Conservation (phyloP, 1,139 yeast genomes). For the Kodamaea derodonti region DNA sequence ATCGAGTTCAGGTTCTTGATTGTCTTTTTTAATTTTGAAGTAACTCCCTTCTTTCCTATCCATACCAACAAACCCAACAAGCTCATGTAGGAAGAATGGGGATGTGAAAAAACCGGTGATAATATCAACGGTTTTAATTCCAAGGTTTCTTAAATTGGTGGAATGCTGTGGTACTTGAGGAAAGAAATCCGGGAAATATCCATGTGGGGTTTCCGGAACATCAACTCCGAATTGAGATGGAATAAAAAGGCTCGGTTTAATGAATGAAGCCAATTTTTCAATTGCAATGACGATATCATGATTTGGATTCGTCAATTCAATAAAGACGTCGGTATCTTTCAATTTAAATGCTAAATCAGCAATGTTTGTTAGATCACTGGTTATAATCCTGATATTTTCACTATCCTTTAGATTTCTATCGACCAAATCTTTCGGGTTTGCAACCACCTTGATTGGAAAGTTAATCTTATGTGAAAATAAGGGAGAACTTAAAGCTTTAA, state of each 20-base stretch:
- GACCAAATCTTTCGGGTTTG: slow-evolving; percentile 36
- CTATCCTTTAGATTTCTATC: slow-evolving; percentile 38
- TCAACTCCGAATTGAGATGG: slow-evolving; percentile 64
- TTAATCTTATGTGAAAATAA: slow-evolving; percentile 38
- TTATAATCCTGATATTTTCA: too few species aligned
- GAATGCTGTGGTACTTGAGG: slow-evolving; percentile 37
- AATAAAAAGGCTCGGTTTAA: slow-evolving; percentile 50
- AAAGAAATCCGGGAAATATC: slow-evolving; percentile 32
- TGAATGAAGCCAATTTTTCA: slow-evolving; percentile 32
- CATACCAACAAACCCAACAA: slow-evolving; percentile 36
- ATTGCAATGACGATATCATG: slow-evolving; percentile 21
- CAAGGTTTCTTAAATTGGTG: slow-evolving; percentile 35
- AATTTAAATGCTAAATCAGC: slow-evolving; percentile 30
- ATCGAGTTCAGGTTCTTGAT: too few species aligned
- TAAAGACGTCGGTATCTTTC: slow-evolving; percentile 46
- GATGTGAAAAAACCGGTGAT: slow-evolving; percentile 41
- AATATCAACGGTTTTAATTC: slow-evolving; percentile 52
- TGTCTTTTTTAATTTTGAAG: too few species aligned
- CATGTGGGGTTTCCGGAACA: slow-evolving; percentile 18
- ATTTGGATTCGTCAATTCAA: slow-evolving; percentile 37
- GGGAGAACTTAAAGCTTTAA: slow-evolving; percentile 42
- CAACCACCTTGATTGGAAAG: slow-evolving; percentile 49
- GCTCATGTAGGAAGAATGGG: slow-evolving; percentile 33
- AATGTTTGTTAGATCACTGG: slow-evolving; percentile 23
- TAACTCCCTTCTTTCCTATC: slow-evolving; percentile 31